phyloP scores from a whole-genome alignment of 805 yeast species.

The Saccharomycopsis malanga region DNA sequence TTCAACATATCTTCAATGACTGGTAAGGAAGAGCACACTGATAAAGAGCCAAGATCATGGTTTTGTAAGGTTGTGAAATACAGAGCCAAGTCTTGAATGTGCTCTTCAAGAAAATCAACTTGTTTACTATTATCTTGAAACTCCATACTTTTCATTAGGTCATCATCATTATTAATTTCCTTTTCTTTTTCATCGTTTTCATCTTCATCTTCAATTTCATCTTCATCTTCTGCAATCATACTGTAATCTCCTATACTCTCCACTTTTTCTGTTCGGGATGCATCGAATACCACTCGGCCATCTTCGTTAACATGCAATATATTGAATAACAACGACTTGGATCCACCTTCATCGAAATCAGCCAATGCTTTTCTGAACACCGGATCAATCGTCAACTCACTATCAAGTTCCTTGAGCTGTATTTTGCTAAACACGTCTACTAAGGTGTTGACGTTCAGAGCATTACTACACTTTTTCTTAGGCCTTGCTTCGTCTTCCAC shows the following conservation, averaged over 20 bases:
- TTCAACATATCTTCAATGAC: slow-evolving; percentile 2
- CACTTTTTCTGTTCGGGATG: slow-evolving; percentile 27
- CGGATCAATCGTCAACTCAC: slow-evolving; percentile 64
- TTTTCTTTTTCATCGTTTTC: not conserved
- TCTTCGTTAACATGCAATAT: slow-evolving; percentile 39
- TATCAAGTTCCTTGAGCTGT: slow-evolving; percentile 49
- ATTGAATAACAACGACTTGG: slow-evolving; percentile 60
- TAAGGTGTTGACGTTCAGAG: slow-evolving; percentile 34
- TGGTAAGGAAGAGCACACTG: slow-evolving; percentile 1
- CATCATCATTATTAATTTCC: not conserved
- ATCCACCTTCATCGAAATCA: slow-evolving; percentile 80
- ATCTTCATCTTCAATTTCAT: too few species aligned
- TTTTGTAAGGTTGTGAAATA: not conserved
- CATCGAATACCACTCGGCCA: slow-evolving; percentile 49
- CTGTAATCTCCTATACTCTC: too few species aligned
- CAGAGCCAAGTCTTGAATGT: not conserved
- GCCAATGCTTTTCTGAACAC: slow-evolving; percentile 66
- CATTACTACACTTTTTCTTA: too few species aligned
- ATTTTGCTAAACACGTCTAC: slow-evolving; percentile 46
- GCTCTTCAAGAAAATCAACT: not conserved
- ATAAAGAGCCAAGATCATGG: not conserved
- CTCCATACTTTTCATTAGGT: too few species aligned
- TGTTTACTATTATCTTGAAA: too few species aligned
- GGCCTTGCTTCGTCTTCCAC: slow-evolving; percentile 23
- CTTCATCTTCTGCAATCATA: too few species aligned